Evolutionary conservation across 2,329 filamentous ascomycete species (phyloP).

Genomic region (Apiospora marii): DNA sequence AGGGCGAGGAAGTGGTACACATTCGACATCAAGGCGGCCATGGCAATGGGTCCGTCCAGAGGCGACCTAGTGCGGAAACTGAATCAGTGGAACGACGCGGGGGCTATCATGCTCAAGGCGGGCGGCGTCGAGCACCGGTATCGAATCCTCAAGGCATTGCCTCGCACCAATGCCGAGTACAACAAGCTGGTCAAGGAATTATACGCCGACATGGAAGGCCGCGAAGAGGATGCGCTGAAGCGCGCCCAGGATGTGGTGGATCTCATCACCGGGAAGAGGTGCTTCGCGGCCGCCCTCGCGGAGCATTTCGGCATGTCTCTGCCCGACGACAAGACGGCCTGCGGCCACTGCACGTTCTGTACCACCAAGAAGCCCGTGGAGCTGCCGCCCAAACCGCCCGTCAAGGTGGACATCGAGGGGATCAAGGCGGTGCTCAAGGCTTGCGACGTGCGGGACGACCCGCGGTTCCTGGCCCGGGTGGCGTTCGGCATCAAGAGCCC

Average conservation of each 20-base stretch:
- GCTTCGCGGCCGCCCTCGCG: conserved; percentile 61
- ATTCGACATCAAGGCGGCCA: conserved; percentile 57
- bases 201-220: conserved; percentile 56
- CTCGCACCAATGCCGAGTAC: conserved; percentile 50
- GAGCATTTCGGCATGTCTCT: conserved; percentile 65
- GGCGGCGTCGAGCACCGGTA: conserved; percentile 63
- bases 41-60: conserved; percentile 46
- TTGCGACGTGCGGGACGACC: conserved; percentile 60
- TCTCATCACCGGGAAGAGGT: conserved; percentile 60
- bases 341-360: conserved; percentile 64
- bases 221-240: conserved; percentile 61
- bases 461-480: conserved; percentile 64
- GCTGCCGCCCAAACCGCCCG: conserved; percentile 48
- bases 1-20: conserved; percentile 52
- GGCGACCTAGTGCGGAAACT: conserved; percentile 61
- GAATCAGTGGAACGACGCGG: conserved; percentile 59
- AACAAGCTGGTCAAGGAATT: conserved; percentile 55
- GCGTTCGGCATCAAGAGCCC: conserved; percentile 71
- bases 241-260: conserved; percentile 58
- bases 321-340: conserved; percentile 51
- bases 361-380: conserved; percentile 46
- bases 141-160: conserved; percentile 56
- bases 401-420: conserved; percentile 46
- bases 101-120: conserved; percentile 58
- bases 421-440: conserved; percentile 54